phyloP scores from a whole-genome alignment of 2,329 filamentous ascomycete species.

The Onygenales sp. region DNA sequence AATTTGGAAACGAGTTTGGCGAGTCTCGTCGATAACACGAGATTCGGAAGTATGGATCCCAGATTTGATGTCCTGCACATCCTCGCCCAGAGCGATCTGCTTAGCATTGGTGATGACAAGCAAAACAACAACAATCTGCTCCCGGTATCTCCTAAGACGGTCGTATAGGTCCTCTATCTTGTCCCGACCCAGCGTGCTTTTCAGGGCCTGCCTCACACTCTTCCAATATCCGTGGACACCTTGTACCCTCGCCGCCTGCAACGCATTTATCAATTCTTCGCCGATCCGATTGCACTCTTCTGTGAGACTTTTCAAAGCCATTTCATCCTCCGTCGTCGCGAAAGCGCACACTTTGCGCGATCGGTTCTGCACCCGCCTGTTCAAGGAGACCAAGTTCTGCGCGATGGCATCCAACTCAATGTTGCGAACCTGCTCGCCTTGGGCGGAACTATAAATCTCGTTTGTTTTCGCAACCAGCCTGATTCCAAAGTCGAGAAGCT shows the following conservation, averaged over 20 bases:
- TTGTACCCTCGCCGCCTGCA: constrained; percentile 4
- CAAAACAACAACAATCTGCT: background rate
- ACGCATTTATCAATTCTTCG: background rate
- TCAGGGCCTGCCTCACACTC: constrained; percentile 5
- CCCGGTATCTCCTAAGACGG: background rate
- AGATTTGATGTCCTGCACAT: background rate
- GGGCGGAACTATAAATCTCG: constrained; percentile 1
- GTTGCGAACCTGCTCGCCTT: constrained; percentile 9
- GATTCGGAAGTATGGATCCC: background rate
- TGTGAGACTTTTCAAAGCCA: constrained; percentile 6
- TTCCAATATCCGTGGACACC: constrained; percentile 5
- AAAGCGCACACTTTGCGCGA: background rate
- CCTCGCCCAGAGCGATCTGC: background rate
- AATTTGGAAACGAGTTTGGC: background rate
- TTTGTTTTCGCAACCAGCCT: constrained; percentile 1
- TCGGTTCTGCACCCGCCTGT: background rate
- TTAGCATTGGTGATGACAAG: constrained; percentile 1
- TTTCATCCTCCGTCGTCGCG: constrained; percentile 1
- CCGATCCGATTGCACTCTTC: constrained; percentile 5
- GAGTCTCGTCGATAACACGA: background rate
- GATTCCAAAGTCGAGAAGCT: constrained; percentile 6
- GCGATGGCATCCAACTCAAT: constrained; percentile 6
- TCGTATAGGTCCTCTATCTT: constrained; percentile 6
- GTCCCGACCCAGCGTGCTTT: constrained; percentile 3
- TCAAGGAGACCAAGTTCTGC: constrained; percentile 4